phyloP scores from a whole-genome alignment of 2,329 filamentous ascomycete genomes.

The Laburnicola sp. region DNA sequence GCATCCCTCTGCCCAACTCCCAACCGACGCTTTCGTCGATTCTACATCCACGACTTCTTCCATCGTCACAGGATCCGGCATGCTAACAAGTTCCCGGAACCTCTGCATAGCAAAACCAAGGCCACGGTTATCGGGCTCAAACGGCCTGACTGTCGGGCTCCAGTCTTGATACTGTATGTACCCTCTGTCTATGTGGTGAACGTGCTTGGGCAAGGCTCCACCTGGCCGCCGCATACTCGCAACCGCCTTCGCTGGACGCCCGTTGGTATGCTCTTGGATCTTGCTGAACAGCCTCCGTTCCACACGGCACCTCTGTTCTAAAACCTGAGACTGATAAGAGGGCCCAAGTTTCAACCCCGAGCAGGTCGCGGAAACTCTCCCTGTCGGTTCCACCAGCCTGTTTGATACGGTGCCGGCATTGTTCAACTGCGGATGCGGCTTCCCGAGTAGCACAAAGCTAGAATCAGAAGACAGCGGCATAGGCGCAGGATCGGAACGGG shows the following conservation, averaged over 20 bases:
- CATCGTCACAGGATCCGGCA: conserved; percentile 18
- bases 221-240: conserved; percentile 3
- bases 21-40: background rate
- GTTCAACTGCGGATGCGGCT: conserved; percentile 11
- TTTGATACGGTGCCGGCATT: conserved; percentile 7
- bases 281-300: conserved; percentile 3
- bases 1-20: conserved; percentile 3
- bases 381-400: background rate
- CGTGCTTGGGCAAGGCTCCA: conserved; percentile 13
- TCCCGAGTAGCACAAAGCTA: conserved; percentile 7
- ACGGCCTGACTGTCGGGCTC: conserved; percentile 17
- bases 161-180: conserved; percentile 15
- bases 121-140: conserved; percentile 19
- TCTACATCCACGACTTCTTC: conserved; percentile 3
- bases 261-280: conserved; percentile 7
- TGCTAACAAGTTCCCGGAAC: conserved; percentile 15
- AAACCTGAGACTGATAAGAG: background rate
- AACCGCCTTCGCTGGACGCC: background rate
- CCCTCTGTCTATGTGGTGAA: conserved; percentile 13
- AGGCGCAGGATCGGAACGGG: conserved; percentile 14
- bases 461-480: conserved; percentile 4
- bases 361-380: background rate
- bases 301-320: conserved; percentile 14
- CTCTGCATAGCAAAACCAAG: conserved; percentile 20
- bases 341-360: conserved; percentile 1